Conservation (phyloP, 164 flowering plant genomes). For the Chloranthus sessilifolius region DNA sequence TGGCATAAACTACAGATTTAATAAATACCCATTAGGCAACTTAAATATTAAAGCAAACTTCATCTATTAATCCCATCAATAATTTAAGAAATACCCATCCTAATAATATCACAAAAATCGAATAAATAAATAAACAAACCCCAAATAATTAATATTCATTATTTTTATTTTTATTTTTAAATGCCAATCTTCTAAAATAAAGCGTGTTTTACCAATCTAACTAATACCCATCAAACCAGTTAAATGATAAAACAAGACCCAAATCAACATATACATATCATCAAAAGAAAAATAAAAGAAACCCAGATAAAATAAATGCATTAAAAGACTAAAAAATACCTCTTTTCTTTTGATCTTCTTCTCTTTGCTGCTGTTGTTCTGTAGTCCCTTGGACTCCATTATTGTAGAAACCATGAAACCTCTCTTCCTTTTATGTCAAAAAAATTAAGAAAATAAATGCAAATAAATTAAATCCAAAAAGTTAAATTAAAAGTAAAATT, state of each 20-base stretch:
- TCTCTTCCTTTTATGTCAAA: neutral
- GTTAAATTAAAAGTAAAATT: neutral
- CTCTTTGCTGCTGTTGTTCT: slow-evolving; percentile 9
- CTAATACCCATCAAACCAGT: neutral
- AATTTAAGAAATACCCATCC: too few relatives aligned
- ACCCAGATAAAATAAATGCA: neutral
- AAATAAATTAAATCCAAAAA: neutral
- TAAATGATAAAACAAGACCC: neutral
- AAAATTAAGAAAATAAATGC: neutral
- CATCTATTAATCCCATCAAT: too few relatives aligned
- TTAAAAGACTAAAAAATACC: neutral
- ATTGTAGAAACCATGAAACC: neutral
- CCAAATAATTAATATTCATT: too few relatives aligned
- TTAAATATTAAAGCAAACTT: too few relatives aligned
- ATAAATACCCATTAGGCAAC: too few relatives aligned
- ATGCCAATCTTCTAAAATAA: too few relatives aligned
- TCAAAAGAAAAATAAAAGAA: neutral
- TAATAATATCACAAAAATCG: too few relatives aligned
- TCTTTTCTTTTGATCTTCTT: slow-evolving; percentile 11
- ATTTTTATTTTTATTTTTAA: too few relatives aligned
- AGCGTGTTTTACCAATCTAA: too few relatives aligned
- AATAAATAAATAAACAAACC: too few relatives aligned
- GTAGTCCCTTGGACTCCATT: slow-evolving; percentile 8
- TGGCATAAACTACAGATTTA: too few relatives aligned
- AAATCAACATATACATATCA: neutral